Percentiles rank a stretch among this genome's conserved stretches.
These are phyloP conservation scores for Pontederia paniculata DNA, from an alignment of 176 grass and related monocot species.

Conservation along the genomic window DNA sequence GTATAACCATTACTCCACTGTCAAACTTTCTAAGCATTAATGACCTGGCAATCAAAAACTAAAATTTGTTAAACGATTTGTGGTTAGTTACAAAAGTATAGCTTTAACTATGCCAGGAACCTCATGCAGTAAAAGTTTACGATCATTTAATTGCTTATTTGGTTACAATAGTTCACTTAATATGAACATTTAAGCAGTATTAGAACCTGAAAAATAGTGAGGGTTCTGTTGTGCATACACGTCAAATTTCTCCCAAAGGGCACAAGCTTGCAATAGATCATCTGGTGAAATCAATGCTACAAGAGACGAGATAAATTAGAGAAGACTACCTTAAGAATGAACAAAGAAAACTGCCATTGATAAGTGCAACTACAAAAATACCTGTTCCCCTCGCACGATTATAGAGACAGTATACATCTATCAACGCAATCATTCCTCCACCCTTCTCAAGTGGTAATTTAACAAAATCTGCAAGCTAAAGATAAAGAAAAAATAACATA, in stretches of 20 bases:
- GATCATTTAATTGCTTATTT: conserved; percentile 5
- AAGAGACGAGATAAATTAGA: conserved; percentile 21
- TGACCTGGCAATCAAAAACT: conserved; percentile 65
- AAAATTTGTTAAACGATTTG: conserved; percentile 57
- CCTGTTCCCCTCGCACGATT: conserved; percentile 96
- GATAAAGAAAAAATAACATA: conserved; percentile 6
- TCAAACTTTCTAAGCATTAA: conserved; percentile 97
- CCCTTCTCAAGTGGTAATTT: conserved; percentile 80
- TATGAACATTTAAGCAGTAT: conserved; percentile 28
- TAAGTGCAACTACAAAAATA: conserved; percentile 10
- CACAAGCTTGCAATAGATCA: conserved; percentile 95
- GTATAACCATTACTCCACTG: conserved; percentile 97
- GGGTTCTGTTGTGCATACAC: conserved; percentile 60
- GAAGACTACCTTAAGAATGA: background rate
- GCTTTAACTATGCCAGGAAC: background rate
- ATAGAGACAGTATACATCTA: conserved; percentile 90
- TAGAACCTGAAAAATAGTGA: conserved; percentile 21
- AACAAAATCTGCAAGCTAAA: conserved; percentile 81
- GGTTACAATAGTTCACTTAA: conserved; percentile 9
- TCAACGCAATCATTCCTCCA: conserved; percentile 90
- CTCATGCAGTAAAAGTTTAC: background rate
- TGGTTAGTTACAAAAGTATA: conserved; percentile 30
- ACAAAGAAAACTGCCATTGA: conserved; percentile 10
- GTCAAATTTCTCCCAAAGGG: conserved; percentile 98
- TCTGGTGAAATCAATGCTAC: conserved; percentile 94